Evolutionary conservation across 164 flowering plant genomes (phyloP), one percentile per base, ranked within the genome.

Genomic region (Nymphaea thermarum): DNA sequence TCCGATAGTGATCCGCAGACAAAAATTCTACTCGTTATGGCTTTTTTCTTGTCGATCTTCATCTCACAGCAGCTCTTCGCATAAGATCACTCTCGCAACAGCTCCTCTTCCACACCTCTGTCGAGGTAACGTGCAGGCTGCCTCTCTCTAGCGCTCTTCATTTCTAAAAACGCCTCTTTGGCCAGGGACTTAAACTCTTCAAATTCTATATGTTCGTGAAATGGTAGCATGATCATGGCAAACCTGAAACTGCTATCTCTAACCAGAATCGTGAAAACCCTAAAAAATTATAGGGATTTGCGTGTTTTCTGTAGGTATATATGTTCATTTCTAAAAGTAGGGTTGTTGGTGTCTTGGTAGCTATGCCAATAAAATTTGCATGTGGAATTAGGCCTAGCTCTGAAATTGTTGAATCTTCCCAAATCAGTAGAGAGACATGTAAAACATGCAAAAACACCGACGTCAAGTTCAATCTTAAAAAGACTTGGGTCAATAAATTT

Each of bases 261-360:
- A 47, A 47, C 2, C 55, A 47, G 55, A 47, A 3, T 47, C 12
- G 55, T 47, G 55, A 47, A 47, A 47, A 6, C 11, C 55, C 7
- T 47, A 6, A 25, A n/a, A 61, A 61, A 8, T 61, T 8, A 61
- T 61, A 61, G 64, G 8, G 25, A 2, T n/a, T 2, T n/a, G 2
- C 42, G 16, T 36, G 42, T n/a, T 47, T 16, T 66, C 60, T 69
- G 53, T 84, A 91, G 98, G 93, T 83, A 5, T 91, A 86, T 77
- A 75, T 94, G 25, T 88, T 78, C 73, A 69, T 91, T 64, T 82
- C 84, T 42, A 79, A 84, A 44, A 83, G 78, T 66, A 84, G 95
- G 71, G 71, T 94, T 69, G 82, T 79, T 60, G 98, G 97, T 3
- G 85, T 91, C 75, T 78, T 88, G 7, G 78, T 94, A 70, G 87